Conservation (phyloP, 2,329 filamentous ascomycete genomes). For the Phyllosticta ampelicida region DNA sequence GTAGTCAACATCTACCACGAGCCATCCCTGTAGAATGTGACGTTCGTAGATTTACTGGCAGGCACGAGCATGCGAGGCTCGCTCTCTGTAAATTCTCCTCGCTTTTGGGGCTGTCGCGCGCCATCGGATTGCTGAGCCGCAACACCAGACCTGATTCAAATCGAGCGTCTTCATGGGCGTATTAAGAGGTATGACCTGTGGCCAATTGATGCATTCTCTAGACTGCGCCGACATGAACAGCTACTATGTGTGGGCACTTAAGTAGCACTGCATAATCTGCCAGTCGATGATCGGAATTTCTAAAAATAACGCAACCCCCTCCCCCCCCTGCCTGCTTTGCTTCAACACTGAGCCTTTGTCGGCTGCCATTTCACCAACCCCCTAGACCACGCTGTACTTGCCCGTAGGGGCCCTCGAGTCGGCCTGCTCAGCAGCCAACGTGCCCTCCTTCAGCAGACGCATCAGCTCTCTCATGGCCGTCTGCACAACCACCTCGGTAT, state of each 20-base stretch:
- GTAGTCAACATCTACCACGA: not conserved
- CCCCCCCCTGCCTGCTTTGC: too few relatives aligned
- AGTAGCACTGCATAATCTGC: too few relatives aligned
- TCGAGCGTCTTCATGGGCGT: not conserved
- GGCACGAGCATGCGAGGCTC: not conserved
- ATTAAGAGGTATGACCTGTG: not conserved
- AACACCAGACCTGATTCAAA: not conserved
- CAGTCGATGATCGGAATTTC: not conserved
- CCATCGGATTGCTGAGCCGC: too few relatives aligned
- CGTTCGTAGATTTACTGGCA: not conserved
- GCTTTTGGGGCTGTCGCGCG: not conserved
- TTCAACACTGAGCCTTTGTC: not conserved
- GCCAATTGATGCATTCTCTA: too few relatives aligned
- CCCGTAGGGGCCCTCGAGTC: conserved; percentile 64
- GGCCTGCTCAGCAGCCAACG: conserved; percentile 78
- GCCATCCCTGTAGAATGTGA: not conserved
- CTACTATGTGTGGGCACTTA: not conserved
- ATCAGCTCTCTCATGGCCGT: conserved; percentile 86
- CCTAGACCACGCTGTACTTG: conserved; percentile 60
- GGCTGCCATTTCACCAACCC: not conserved
- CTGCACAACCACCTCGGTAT: conserved; percentile 85
- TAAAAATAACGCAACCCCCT: not conserved
- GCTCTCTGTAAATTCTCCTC: not conserved
- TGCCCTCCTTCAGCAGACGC: conserved; percentile 78
- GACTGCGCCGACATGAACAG: not conserved